Conservation (phyloP, 257 asterid genomes). For the Plectranthus barbatus region DNA sequence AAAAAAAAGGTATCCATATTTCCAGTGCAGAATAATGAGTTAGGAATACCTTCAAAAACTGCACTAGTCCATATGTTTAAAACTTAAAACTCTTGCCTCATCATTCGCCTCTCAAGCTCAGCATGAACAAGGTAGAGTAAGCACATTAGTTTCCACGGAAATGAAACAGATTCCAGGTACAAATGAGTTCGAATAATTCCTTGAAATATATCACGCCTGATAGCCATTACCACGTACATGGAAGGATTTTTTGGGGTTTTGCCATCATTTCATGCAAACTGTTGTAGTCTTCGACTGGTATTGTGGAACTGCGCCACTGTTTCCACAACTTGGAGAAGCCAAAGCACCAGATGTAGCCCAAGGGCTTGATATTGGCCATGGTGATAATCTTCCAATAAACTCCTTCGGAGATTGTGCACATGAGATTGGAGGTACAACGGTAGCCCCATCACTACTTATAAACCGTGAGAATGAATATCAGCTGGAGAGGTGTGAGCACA, state of each 20-base stretch:
- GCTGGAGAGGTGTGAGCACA: neutral
- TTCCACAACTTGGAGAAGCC: slow-evolving; percentile 52
- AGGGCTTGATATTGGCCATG: slow-evolving; percentile 75
- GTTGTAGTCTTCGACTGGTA: slow-evolving; percentile 22
- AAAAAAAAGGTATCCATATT: no score
- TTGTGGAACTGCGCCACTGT: slow-evolving; percentile 31
- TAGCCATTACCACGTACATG: slow-evolving; percentile 39
- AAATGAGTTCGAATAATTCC: slow-evolving; percentile 37
- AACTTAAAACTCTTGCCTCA: neutral
- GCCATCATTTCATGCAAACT: slow-evolving; percentile 32
- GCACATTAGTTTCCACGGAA: slow-evolving; percentile 21
- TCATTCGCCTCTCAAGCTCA: neutral
- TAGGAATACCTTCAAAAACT: slow-evolving; percentile 27
- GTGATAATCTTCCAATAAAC: slow-evolving; percentile 32
- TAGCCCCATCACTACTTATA: slow-evolving; percentile 43
- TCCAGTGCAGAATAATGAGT: no score
- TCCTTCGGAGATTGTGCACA: slow-evolving; percentile 58
- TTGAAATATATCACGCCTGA: slow-evolving; percentile 32
- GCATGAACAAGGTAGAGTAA: neutral
- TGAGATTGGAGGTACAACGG: slow-evolving; percentile 62
- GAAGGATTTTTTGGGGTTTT: slow-evolving; percentile 27
- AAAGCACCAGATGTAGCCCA: slow-evolving; percentile 58
- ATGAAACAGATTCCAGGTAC: slow-evolving; percentile 26
- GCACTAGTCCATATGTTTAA: slow-evolving; percentile 8
- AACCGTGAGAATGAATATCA: slow-evolving; percentile 6